Evolutionary conservation across 176 grass and related monocot genomes (phyloP), one percentile per base, ranked within the genome.

Genomic region (Neostapfia colusana): DNA sequence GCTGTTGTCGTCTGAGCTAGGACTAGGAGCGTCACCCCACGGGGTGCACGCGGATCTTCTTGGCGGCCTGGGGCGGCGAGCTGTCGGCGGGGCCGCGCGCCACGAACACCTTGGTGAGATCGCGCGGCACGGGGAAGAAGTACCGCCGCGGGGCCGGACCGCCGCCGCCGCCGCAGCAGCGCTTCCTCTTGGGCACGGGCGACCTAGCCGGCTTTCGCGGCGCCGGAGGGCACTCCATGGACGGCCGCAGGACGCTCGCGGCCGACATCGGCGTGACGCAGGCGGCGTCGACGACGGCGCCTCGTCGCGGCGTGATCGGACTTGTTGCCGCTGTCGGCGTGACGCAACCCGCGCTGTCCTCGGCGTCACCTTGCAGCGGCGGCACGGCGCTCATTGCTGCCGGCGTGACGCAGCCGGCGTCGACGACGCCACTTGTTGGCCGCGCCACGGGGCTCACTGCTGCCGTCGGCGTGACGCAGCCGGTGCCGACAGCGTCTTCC

Each of bases 91-190:
- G 26, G 20, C 27, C 68, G 28, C 80, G 71, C 3, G 87, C 45
- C 51, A 89, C 45, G 67, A 97, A 97, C n/a, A 93, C 69, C 1
- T 81, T 44, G 25, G 70, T 45, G 16, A 97, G 88, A 45, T 97
- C 86, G 46, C 38, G 62, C 20, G 94, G 84, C 45, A 97, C 88
- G 6, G 72, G 58, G 69, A 72, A 81, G 74, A 92, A 88, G n/a
- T 56, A 55, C 44, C 73, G 84, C 43, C n/a, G 76, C 64, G 60
- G 69, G 49, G 49, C 28, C 4, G 11, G 42, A 3, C 1, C n/a
- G 21, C 16, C 10, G 31, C 34, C 55, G 35, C 65, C 41, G 82
- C 34, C 55, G 35, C 65, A 31, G 82, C 75, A 71, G 74, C 69
- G 78, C 85, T 91, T 92, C 85, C 84, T 85, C 83, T 85, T 91